Base-by-base conservation (phyloP, 257 asterid genomes). In the Forsythia viridissima region DNA sequence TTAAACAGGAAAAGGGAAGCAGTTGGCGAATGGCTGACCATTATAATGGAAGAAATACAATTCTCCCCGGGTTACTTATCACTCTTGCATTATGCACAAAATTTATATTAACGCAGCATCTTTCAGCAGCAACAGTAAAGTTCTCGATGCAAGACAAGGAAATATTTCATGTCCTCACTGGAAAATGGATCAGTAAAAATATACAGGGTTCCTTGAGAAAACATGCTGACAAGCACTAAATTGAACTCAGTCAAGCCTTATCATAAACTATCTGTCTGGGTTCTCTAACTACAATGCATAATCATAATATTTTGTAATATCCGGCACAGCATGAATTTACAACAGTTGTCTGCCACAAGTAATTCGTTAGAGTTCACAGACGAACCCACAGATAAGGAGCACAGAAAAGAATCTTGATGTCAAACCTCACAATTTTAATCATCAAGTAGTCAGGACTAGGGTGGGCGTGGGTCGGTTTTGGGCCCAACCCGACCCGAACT, bases 41-140 rank as follows among this genome's bases (percentile, higher is more conserved):
- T 77, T 43, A 20, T 74, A 55, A 44, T 72, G 18, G 74, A 59
- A 72, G 59, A 75, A 75, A 71, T 30, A 11, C 21, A 43, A 61
- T 70, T 77, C 44, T 74, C 61, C 66, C 36, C 41, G 40, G 75
- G 57, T 84, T 71, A 75, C 36, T 44, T 34, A 61, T 71, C 75
- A 82, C 51, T 78, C 61, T 70, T 63, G 30, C 73, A 75, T 71
- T 74, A 42, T 76, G 76, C 48, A 65, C 20, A 24, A 42, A 72
- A 42, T 12, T 66, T 51, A 43, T 39, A 59, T 69, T 67, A 76
- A 72, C n/a, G 74, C 7, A 43, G 72, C 41, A 78, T 78, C 77
- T 15, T 70, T 82, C 63, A 82, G 77, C 73, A 59, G 51, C 59
- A 57, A 70, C 73, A 44, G 34, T 59, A 63, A 63, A 69, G 69